Evolutionary conservation across 2,329 filamentous ascomycete genomes (phyloP), one percentile per base, ranked within the genome.

Genomic region (Phialophora chinensis): DNA sequence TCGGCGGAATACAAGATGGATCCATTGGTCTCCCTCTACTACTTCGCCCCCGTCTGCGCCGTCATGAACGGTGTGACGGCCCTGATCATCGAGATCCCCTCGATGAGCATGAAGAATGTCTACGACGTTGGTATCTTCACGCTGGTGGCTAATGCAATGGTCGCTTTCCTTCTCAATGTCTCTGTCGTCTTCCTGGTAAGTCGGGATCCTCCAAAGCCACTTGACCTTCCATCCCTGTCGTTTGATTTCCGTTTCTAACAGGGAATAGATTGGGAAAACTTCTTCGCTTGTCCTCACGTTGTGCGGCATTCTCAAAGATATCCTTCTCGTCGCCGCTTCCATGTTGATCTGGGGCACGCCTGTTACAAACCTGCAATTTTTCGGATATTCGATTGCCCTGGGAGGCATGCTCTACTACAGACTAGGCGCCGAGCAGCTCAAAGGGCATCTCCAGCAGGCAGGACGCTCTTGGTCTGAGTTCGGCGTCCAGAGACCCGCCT

Each of bases 231-330:
- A 91, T 92, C 70, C 91, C 95, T n/a, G 92, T 93, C 80, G 77
- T 96, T 79, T 91, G 94, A 86, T 75, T 89, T 82, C 27, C 10
- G 5, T n/a, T 55, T 63, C 20, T 62, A 55, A 52, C 53, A n/a
- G 20, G 17, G 8, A 23, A 3, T 73, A 94, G 91, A 96, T 96
- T 74, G 91, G 92, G 77, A 93, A 91, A 80, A 96, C 92, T 7
- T 96, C 92, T 1, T 91, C 90, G 64, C 86, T 96, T 60, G 91
- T 93, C 73, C 90, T 96, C 81, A 93, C 91, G 38, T 87, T 96
- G 27, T 93, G 89, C 66, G 91, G 92, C 77, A 92, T 96, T 71
- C 86, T 95, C 74, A 96, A 96, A 81, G 91, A 93, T 78, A 93
- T 96, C 68, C 87, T 96, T 66, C 88, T 96, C 63, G 91, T 96